A percentile compares a stretch with the other conserved stretches of the same genome.
Conservation (phyloP, 139 green algal species). For the Edaphochlamys debaryana region DNA sequence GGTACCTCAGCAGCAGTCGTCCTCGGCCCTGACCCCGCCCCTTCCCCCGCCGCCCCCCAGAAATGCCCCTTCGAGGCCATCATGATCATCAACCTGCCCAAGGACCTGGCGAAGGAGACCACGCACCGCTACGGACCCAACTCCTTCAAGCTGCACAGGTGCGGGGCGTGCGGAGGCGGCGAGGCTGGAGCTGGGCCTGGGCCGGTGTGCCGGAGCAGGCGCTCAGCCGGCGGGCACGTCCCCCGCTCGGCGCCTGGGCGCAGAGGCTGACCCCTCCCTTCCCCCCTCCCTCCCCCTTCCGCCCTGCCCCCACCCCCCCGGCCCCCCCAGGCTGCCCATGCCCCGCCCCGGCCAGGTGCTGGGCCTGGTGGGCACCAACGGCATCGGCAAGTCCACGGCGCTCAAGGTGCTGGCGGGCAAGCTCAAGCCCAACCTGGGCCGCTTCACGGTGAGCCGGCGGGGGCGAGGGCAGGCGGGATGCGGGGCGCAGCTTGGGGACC, state of each 20-base stretch:
- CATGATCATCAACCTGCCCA: slow-evolving; percentile 99
- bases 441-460: slow-evolving; percentile 76
- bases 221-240: no score
- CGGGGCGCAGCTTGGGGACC: no score
- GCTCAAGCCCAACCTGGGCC: slow-evolving; percentile 98
- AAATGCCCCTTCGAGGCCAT: slow-evolving; percentile 99
- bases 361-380: slow-evolving; percentile 98
- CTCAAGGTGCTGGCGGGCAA: slow-evolving; percentile 97
- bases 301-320: not conserved
- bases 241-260: no score
- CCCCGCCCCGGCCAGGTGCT: slow-evolving; percentile 95
- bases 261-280: no score
- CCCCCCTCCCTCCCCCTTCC: not conserved
- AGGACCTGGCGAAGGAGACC: slow-evolving; percentile 96
- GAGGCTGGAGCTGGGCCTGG: no score
- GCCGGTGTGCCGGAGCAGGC: no score
- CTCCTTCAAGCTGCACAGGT: slow-evolving; percentile 99
- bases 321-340: slow-evolving; percentile 80
- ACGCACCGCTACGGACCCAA: slow-evolving; percentile 99
- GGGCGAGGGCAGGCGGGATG: not conserved
- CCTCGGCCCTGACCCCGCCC: no score
- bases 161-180: not conserved
- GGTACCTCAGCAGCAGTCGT: no score
- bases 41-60: slow-evolving; percentile 60
- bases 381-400: slow-evolving; percentile 98